Evolutionary conservation across 2,329 filamentous ascomycete genomes (phyloP).

Genomic region (Hypoxylon sp.): DNA sequence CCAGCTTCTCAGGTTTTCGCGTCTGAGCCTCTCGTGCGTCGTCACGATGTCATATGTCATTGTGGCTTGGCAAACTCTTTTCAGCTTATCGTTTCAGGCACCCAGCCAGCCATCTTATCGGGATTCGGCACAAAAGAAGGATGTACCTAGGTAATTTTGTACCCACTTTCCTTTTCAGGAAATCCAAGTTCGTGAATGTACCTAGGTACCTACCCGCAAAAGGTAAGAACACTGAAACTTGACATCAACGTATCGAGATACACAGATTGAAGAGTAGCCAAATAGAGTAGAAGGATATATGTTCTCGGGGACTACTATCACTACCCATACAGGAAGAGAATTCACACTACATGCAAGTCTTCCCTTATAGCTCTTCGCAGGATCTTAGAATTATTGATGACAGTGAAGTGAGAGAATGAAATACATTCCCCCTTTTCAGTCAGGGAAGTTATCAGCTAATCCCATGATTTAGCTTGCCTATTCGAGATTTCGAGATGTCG

Average conservation of each 20-base stretch:
- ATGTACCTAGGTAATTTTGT: constrained; percentile 2
- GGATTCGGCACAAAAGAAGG: constrained; percentile 6
- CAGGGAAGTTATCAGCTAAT: too few species aligned
- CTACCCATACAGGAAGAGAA: background rate
- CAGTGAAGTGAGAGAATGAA: background rate
- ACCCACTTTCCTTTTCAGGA: constrained; percentile 6
- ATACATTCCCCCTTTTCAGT: too few species aligned
- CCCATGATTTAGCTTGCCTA: too few species aligned
- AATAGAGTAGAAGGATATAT: background rate
- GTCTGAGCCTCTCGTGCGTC: constrained; percentile 43
- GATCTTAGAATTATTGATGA: background rate
- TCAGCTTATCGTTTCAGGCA: constrained; percentile 23
- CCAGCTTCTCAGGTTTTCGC: background rate
- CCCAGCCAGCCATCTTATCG: background rate
- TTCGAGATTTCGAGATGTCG: too few species aligned
- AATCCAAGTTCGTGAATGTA: background rate
- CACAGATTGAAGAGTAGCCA: too few species aligned
- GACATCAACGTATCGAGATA: background rate
- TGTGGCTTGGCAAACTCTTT: constrained; percentile 36
- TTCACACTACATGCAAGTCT: background rate
- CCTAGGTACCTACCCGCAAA: background rate
- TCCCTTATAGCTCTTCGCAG: background rate
- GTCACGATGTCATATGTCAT: constrained; percentile 43
- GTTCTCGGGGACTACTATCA: background rate
- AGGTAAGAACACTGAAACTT: background rate